Percentiles rank a stretch among this genome's conserved stretches.
These are phyloP conservation scores for Aegilops umbellulata DNA, from an alignment of 176 grass and related monocot species.

Conservation along the genomic window DNA sequence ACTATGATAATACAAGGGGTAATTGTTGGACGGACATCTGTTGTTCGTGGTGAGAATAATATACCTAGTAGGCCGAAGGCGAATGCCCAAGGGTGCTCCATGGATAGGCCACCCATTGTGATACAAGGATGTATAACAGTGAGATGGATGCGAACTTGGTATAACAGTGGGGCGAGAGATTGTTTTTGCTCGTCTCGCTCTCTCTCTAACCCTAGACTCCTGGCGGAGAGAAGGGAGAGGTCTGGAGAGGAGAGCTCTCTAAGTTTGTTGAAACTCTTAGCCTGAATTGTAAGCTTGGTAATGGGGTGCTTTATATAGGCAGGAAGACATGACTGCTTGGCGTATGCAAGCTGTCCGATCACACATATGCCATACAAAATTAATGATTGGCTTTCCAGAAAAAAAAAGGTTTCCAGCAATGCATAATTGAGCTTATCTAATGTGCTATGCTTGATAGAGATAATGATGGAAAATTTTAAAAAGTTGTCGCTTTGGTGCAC, in stretches of 20 bases:
- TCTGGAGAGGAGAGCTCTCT: constrained; percentile 8
- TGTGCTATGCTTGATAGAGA: not conserved
- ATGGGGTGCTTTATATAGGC: constrained; percentile 32
- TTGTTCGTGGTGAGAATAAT: not conserved
- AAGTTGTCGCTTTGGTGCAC: constrained; percentile 6
- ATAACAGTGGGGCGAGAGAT: not conserved
- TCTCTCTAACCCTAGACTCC: constrained; percentile 32
- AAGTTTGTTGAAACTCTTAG: constrained; percentile 36
- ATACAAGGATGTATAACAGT: not conserved
- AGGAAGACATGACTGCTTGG: not conserved
- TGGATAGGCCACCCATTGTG: constrained; percentile 52
- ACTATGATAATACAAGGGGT: not conserved
- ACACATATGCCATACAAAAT: not conserved
- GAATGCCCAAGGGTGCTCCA: constrained; percentile 64
- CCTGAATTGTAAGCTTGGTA: not conserved
- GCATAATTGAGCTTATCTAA: not conserved
- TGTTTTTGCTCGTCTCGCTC: not conserved
- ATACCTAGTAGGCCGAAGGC: constrained; percentile 71
- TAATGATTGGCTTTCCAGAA: not conserved
- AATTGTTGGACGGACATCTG: not conserved
- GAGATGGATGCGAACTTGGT: not conserved
- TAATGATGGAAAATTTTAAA: not conserved
- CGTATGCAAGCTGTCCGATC: not conserved
- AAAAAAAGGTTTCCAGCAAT: not conserved
- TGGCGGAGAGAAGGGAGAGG: constrained; percentile 24